Evolutionary conservation across 2,329 filamentous ascomycete species (phyloP), one percentile per base, ranked within the genome.

Genomic region (Phaeosphaeria sp.): DNA sequence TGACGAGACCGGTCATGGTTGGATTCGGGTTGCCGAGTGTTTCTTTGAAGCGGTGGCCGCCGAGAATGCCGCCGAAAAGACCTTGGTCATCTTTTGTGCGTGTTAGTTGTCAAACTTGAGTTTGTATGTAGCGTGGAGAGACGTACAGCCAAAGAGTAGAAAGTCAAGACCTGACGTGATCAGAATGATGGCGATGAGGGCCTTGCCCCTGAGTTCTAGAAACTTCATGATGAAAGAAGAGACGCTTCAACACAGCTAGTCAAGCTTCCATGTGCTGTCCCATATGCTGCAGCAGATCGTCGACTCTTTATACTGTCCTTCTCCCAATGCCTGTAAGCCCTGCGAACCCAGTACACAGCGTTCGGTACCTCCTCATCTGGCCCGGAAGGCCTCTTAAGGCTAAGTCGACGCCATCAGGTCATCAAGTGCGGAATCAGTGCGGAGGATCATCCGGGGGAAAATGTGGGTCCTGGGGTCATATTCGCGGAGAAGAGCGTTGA

Each of bases 1-100:
- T 76, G 5, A 77, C 75, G 11, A 77, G 61, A 24, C 75, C 78
- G 51, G 79, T 76, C 59, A 66, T 60, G 0, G 58, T 64, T 6
- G 61, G 39, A 13, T 49, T 55, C 0, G 61, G 61, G 33, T 60
- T 56, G 17, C 59, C 56, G 8, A 66, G 53, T 6, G 56, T 64
- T 11, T 62, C 56, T 15, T 68, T 61, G 55, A 72, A 70, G 56
- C 66, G 55, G 22, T 68, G 57, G 39, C 55, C 62, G 49, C 66
- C 67, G 11, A 71, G 53, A 9, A 71, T 63, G 51, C 68, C 68
- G 27, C 67, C 66, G 47, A 70, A 69, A 6, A 71, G 60, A 17
- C 68, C 68, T 57, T 70, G 66, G 47, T 70, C 67, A 61, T 70
- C 61, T 64, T 39, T 9, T 47, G 20, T 11, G 15, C n/a, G 2